Evolutionary conservation across 257 asterid species (phyloP).

Genomic region (Nicotiana attenuata): DNA sequence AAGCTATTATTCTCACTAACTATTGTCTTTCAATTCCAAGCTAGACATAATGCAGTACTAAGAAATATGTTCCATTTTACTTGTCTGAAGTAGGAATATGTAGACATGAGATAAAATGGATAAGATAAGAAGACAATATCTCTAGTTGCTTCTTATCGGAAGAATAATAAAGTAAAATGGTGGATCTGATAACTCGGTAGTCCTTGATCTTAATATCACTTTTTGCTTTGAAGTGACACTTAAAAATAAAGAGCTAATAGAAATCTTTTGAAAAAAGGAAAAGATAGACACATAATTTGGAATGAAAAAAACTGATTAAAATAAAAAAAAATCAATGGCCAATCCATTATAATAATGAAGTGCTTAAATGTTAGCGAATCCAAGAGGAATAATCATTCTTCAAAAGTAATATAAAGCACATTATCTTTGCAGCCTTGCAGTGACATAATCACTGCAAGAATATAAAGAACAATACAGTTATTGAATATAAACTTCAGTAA

Average conservation of each 20-base stretch:
- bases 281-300: neutral
- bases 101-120: neutral
- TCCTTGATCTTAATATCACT: neutral
- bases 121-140: neutral
- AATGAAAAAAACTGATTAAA: neutral
- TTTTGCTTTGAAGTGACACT: neutral
- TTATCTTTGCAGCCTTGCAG: neutral
- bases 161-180: neutral
- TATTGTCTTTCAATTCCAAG: neutral
- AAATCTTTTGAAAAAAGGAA: neutral
- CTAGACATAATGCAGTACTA: neutral
- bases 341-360: neutral
- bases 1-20: neutral
- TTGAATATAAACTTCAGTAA: neutral
- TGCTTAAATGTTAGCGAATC: neutral
- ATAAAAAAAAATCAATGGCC: neutral
- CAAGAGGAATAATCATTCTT: neutral
- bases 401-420: neutral
- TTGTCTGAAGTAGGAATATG: neutral
- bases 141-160: neutral
- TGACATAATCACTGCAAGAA: neutral
- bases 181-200: neutral
- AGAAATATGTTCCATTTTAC: neutral
- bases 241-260: neutral
- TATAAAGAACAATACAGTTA: neutral